Percentiles rank a stretch among this genome's conserved stretches.
These are phyloP conservation scores for Pneumocystis oryctolagi DNA, from an alignment of 1,139 yeast genomes.

Conservation along the genomic window DNA sequence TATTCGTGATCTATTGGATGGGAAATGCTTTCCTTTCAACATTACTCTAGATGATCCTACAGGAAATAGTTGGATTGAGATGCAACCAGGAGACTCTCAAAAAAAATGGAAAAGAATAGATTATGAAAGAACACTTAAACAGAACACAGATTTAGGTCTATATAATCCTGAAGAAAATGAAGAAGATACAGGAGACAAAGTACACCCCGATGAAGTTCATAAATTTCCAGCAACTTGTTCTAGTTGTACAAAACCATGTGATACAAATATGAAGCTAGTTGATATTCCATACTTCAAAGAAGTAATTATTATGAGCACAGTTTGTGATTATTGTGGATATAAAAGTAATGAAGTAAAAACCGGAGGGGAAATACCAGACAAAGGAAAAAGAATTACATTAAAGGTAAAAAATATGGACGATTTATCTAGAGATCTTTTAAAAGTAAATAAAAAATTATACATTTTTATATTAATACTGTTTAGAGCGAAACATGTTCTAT, in stretches of 20 bases:
- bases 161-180: conserved; percentile 53
- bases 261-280: conserved; percentile 92
- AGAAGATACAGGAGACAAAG: conserved; percentile 25
- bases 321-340: conserved; percentile 85
- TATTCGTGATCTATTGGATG: conserved; percentile 44
- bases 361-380: conserved; percentile 86
- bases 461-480: not conserved
- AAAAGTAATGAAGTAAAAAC: conserved; percentile 96
- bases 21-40: conserved; percentile 64
- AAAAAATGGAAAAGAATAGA: conserved; percentile 85
- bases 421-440: conserved; percentile 82
- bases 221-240: conserved; percentile 88
- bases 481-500: conserved; percentile 67
- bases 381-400: conserved; percentile 63
- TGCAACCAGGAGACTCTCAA: conserved; percentile 69
- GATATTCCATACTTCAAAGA: conserved; percentile 96
- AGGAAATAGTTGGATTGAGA: conserved; percentile 95
- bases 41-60: conserved; percentile 82
- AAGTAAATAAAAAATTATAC: conserved; percentile 30
- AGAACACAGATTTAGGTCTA: conserved; percentile 75
- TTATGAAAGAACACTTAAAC: conserved; percentile 76
- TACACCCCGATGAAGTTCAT: conserved; percentile 68
- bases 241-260: conserved; percentile 61
- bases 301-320: conserved; percentile 90
- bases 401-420: conserved; percentile 84